Evolutionary conservation across 768 basidiomycete genomes (phyloP).

Genomic region (Boletus edulis): DNA sequence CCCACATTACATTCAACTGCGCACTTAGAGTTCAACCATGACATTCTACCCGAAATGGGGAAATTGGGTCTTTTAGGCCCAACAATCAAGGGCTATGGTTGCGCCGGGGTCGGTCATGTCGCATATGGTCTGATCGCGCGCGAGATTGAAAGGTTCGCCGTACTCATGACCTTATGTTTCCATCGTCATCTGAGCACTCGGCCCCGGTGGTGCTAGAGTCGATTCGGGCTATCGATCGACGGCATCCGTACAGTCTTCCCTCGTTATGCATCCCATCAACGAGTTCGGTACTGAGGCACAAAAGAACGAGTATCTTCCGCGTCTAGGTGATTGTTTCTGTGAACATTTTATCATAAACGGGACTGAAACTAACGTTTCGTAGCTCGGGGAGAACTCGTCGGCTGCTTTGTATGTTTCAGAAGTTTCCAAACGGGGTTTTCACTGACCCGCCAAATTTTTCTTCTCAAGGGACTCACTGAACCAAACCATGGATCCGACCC

Average conservation of each 20-base stretch:
- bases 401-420: slow-evolving; percentile 77
- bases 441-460: not conserved
- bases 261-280: slow-evolving; percentile 94
- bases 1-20: not conserved
- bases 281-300: slow-evolving; percentile 88
- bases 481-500: slow-evolving; percentile 98
- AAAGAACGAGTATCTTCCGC: slow-evolving; percentile 87
- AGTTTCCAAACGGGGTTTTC: not conserved
- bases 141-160: slow-evolving; percentile 80
- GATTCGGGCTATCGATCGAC: slow-evolving; percentile 97
- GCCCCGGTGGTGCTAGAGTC: slow-evolving; percentile 49
- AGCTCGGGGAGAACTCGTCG: slow-evolving; percentile 85
- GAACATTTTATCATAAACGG: not conserved
- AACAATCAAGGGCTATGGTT: slow-evolving; percentile 91
- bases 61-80: slow-evolving; percentile 86
- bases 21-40: slow-evolving; percentile 66
- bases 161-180: not conserved
- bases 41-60: slow-evolving; percentile 88
- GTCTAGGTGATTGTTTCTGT: slow-evolving; percentile 52
- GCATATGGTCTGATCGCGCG: slow-evolving; percentile 93
- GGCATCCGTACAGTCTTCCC: slow-evolving; percentile 91
- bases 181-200: not conserved
- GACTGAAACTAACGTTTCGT: slow-evolving; percentile 7
- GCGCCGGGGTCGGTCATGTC: slow-evolving; percentile 87
- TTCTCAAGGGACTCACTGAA: slow-evolving; percentile 82